A percentile compares a stretch with the other conserved stretches of the same genome.
These are phyloP conservation scores for Cyphellophora europaea DNA, from an alignment of 2,329 filamentous ascomycete species.

Conservation along the genomic window DNA sequence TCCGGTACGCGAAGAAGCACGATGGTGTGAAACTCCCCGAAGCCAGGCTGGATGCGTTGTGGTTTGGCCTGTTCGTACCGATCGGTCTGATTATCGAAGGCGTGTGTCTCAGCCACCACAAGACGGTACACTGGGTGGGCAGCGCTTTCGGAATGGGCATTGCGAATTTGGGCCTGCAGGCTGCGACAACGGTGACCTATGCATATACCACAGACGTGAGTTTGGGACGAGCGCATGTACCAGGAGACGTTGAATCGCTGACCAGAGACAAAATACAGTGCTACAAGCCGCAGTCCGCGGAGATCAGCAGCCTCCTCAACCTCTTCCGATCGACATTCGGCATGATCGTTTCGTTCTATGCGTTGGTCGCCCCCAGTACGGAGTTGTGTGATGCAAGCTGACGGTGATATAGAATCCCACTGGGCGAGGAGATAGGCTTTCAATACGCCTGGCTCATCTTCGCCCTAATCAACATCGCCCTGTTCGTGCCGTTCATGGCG, in stretches of 20 bases:
- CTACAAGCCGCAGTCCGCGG: slow-evolving; percentile 28
- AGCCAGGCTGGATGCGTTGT: slow-evolving; percentile 7
- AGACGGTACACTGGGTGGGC: slow-evolving; percentile 23
- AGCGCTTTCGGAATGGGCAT: slow-evolving; percentile 28
- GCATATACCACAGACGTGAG: slow-evolving; percentile 26
- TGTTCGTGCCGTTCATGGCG: slow-evolving; percentile 18
- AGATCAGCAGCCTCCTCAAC: slow-evolving; percentile 26
- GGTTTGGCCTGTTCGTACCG: slow-evolving; percentile 17
- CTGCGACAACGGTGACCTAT: slow-evolving; percentile 26
- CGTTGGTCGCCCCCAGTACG: slow-evolving; percentile 3
- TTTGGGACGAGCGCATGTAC: no score
- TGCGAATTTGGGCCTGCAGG: slow-evolving; percentile 26
- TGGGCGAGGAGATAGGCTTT: slow-evolving; percentile 20
- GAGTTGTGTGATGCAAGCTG: neutral
- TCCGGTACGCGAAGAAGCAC: slow-evolving; percentile 9
- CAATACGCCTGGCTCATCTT: slow-evolving; percentile 24
- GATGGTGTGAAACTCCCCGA: slow-evolving; percentile 9
- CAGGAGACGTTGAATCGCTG: no score
- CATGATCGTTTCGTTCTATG: slow-evolving; percentile 26
- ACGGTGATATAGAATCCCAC: slow-evolving; percentile 16
- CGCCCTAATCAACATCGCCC: slow-evolving; percentile 19
- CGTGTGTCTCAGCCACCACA: slow-evolving; percentile 19
- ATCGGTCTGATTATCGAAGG: slow-evolving; percentile 23
- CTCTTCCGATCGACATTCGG: slow-evolving; percentile 25
- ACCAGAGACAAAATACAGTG: slow-evolving; percentile 17